These are phyloP conservation scores for Lipomyces chichibuensis DNA, from an alignment of 805 yeast genomes.

Conservation along the genomic window DNA sequence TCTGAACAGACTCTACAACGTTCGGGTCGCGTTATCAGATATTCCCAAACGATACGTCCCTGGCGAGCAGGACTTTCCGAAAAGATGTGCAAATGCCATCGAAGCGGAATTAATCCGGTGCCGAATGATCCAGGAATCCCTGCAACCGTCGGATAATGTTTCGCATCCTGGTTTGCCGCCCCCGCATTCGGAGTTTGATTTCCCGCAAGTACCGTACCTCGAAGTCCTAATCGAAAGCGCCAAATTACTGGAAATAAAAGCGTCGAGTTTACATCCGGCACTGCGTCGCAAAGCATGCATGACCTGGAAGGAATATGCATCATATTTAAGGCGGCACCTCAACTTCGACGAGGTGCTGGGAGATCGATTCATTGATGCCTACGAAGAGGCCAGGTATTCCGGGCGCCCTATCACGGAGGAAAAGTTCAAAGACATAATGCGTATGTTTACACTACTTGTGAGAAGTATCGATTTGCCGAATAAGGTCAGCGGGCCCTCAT, in stretches of 20 bases:
- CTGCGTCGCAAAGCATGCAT: slow-evolving; percentile 48
- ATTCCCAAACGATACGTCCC: slow-evolving; percentile 82
- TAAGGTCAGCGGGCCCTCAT: not conserved
- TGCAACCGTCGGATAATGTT: slow-evolving; percentile 51
- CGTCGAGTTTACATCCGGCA: slow-evolving; percentile 42
- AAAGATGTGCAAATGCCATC: slow-evolving; percentile 50
- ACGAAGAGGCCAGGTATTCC: slow-evolving; percentile 71
- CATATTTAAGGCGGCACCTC: slow-evolving; percentile 44
- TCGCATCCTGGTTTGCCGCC: slow-evolving; percentile 61
- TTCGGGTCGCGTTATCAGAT: slow-evolving; percentile 64
- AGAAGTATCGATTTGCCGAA: slow-evolving; percentile 22
- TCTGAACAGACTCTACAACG: slow-evolving; percentile 60
- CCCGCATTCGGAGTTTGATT: slow-evolving; percentile 38
- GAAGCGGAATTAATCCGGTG: slow-evolving; percentile 50
- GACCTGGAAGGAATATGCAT: slow-evolving; percentile 60
- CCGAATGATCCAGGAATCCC: slow-evolving; percentile 47
- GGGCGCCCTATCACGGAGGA: slow-evolving; percentile 60
- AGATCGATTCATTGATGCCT: slow-evolving; percentile 52
- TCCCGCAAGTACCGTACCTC: slow-evolving; percentile 41
- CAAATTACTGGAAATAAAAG: slow-evolving; percentile 36
- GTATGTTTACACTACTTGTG: slow-evolving; percentile 24
- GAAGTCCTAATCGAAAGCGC: slow-evolving; percentile 40
- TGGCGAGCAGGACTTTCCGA: slow-evolving; percentile 60
- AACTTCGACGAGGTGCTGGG: slow-evolving; percentile 36
- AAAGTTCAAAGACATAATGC: slow-evolving; percentile 64